Base-by-base conservation (phyloP, 2,329 filamentous ascomycete genomes). In the Fusarium albidum region DNA sequence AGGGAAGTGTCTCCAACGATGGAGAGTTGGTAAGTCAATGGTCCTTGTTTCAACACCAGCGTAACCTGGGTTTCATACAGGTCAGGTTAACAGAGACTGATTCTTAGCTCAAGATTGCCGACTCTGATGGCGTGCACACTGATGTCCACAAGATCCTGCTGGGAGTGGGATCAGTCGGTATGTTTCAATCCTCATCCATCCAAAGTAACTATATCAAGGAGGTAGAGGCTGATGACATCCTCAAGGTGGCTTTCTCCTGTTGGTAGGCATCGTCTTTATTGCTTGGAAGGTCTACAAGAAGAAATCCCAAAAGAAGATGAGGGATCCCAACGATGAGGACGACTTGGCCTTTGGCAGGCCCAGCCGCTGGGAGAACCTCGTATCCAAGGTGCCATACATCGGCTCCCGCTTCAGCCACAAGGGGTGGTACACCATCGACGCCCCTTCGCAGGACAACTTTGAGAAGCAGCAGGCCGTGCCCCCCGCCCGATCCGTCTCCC, bases 351-450 rank as follows among this genome's bases (percentile, higher is more conserved):
- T 65, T 25, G 44, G 55, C 14, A 62, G 62, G 26, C 65, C 64
- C 9, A 59, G 59, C 12, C 64, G 67, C 15, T 52, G 57, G 14
- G 55, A 61, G 13, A 55, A 67, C 4, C 21, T 75, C 6, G 53
- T 69, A 6, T 65, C 66, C 42, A 73, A 68, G 32, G 55, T 79
- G 0, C 73, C 77, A 1, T 73, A 76, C 41, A 52, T 77, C 14
- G 68, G 72, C 49, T 67, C 66, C 6, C 63, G 62, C 18, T 54
- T 76, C 14, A 68, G 69, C 2, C 68, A 70, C 18, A 64, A 65
- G n/a, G 61, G 65, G 46, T 75, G 72, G 73, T 64, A 69, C 41
- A 71, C 68, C 14, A 65, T 75, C 17, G 64, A 69, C 27, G 68
- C 68, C n/a, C 58, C 68, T 13, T 61, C 63, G 21, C 55, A 51